Conservation (phyloP, 2,329 filamentous ascomycete species). For the Aspergillus unguis region DNA sequence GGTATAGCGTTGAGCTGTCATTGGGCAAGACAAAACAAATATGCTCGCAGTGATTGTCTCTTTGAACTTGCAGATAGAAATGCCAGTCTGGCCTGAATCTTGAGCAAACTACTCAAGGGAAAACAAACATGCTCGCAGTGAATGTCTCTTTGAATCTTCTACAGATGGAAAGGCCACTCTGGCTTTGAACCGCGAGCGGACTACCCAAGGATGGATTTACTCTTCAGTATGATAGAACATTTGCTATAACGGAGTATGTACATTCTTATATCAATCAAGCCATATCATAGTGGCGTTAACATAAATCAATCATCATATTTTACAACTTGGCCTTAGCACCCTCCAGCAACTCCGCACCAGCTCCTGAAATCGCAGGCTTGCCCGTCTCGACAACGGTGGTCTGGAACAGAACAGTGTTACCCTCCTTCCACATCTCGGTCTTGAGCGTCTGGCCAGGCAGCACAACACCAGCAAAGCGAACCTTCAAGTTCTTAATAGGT, state of each 20-base stretch:
- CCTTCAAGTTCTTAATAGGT: constrained; percentile 84
- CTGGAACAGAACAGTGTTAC: constrained; percentile 76
- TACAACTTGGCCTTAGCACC: constrained; percentile 52
- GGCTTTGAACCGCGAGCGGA: too few species aligned
- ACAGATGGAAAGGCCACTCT: too few species aligned
- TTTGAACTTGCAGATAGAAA: too few species aligned
- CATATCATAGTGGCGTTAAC: constrained; percentile 6
- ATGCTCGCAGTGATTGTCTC: too few species aligned
- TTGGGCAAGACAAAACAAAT: too few species aligned
- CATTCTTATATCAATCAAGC: neutral
- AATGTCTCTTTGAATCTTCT: too few species aligned
- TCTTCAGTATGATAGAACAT: too few species aligned
- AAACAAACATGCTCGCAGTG: too few species aligned
- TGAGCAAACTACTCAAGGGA: too few species aligned
- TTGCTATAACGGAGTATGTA: neutral
- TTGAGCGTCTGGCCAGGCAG: constrained; percentile 83
- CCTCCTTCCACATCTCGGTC: constrained; percentile 94
- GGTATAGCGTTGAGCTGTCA: too few species aligned
- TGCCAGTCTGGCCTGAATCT: too few species aligned
- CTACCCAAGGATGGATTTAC: too few species aligned
- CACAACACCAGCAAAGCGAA: constrained; percentile 82
- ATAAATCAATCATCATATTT: constrained; percentile 16
- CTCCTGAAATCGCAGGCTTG: constrained; percentile 79
- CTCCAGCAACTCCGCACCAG: constrained; percentile 69
- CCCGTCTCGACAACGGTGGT: constrained; percentile 88